Evolutionary conservation across 2,329 filamentous ascomycete genomes (phyloP), one percentile per base, ranked within the genome.

Genomic region (Colletotrichum eleusines): DNA sequence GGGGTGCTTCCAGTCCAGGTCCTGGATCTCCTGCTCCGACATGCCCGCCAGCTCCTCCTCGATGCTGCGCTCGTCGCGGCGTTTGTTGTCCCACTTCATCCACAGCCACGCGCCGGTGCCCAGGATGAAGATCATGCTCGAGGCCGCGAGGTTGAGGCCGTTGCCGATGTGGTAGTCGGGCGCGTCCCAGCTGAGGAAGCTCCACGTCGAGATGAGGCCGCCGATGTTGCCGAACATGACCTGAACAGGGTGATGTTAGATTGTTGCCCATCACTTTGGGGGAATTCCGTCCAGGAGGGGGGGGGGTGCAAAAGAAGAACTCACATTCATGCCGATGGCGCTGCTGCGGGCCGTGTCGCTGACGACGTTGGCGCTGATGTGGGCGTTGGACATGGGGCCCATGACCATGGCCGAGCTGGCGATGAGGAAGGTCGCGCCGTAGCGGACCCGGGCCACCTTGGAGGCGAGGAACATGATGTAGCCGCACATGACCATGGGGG

Each of bases 151-250:
- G 74, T 93, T 92, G 44, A 94, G 78, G 0, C 91, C 91, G 75
- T 93, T 93, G 1, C 91, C 91, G 66, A 93, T 92, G 71, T 84
- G 89, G 75, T 89, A 94, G 69, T 93, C 79, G 0, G 91, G 91
- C 0, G 75, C 87, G 76, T 93, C 91, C 74, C 81, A 87, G 0
- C 87, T 85, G 20, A 92, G 75, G 79, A 91, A 92, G 1, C 84
- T 85, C 90, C 90, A 92, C 0, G 89, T 91, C 1, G 88, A 86
- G 69, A 92, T 85, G 42, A 93, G 78, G 0, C 91, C 92, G 2
- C 92, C 92, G n/a, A 93, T 77, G 65, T 93, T 93, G 35, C 91
- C 92, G 31, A 92, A 81, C 90, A 93, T 93, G 76, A 93, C 71
- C 71, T 73, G 48, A 5, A 5, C 20, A 2, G 3, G 2, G 9